Evolutionary conservation across 371 early-diverging fungal genomes (phyloP).

Genomic region (Lichtheimia hyalospora): DNA sequence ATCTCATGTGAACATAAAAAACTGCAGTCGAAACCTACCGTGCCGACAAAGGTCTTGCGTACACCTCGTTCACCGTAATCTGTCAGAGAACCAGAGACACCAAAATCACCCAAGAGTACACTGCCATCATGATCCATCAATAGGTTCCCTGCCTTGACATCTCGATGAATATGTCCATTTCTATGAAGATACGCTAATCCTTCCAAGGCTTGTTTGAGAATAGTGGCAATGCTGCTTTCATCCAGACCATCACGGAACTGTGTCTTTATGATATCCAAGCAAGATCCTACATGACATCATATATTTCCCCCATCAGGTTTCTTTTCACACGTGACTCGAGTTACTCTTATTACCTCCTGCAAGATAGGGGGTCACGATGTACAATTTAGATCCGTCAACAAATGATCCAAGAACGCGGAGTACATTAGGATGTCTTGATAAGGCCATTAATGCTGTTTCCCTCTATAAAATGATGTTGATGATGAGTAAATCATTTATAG

Average conservation of each 20-base stretch:
- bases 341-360: slow-evolving; percentile 55
- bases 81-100: slow-evolving; percentile 80
- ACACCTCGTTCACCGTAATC: slow-evolving; percentile 77
- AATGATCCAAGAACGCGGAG: slow-evolving; percentile 83
- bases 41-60: slow-evolving; percentile 91
- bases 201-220: slow-evolving; percentile 81
- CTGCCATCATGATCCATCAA: slow-evolving; percentile 82
- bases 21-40: slow-evolving; percentile 31
- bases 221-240: slow-evolving; percentile 78
- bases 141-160: slow-evolving; percentile 90
- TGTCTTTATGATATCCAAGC: slow-evolving; percentile 88
- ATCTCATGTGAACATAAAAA: slow-evolving; percentile 58
- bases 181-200: slow-evolving; percentile 87
- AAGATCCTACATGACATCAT: slow-evolving; percentile 48
- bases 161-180: slow-evolving; percentile 89
- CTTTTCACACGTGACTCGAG: background rate
- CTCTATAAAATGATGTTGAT: slow-evolving; percentile 49
- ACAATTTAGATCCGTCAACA: slow-evolving; percentile 78
- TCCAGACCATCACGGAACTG: slow-evolving; percentile 83
- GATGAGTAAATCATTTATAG: slow-evolving; percentile 45
- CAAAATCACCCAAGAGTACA: slow-evolving; percentile 88
- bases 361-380: slow-evolving; percentile 84
- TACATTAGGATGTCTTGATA: slow-evolving; percentile 85
- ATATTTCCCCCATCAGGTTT: background rate
- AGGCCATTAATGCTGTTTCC: slow-evolving; percentile 88